A percentile compares a stretch with the other conserved stretches of the same genome.
phyloP scores from a whole-genome alignment of 2,329 filamentous ascomycete species.

The Acarospora socialis region DNA sequence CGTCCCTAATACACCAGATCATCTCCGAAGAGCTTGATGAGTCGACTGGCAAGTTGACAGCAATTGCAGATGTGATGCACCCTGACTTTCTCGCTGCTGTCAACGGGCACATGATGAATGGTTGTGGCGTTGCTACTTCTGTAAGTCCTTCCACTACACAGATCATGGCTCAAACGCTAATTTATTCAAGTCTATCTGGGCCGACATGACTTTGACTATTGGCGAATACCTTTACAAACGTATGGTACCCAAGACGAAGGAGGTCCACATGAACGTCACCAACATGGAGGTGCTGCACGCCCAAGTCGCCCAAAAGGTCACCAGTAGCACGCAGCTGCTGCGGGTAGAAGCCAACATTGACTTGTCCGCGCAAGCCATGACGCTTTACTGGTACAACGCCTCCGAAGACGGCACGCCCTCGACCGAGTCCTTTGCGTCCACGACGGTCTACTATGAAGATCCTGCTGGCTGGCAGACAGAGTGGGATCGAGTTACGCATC shows the following conservation, averaged over 20 bases:
- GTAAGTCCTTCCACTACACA: no score
- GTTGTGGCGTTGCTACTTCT: slow-evolving; percentile 51
- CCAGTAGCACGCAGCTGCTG: no score
- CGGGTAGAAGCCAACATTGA: no score
- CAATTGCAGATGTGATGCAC: slow-evolving; percentile 50
- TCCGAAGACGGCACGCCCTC: neutral
- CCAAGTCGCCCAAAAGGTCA: slow-evolving; percentile 43
- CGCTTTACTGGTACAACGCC: neutral
- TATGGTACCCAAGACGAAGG: slow-evolving; percentile 40
- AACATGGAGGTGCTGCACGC: slow-evolving; percentile 57
- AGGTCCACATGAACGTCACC: slow-evolving; percentile 48
- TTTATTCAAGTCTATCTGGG: slow-evolving; percentile 32
- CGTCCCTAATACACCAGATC: slow-evolving; percentile 31
- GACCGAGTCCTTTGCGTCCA: neutral
- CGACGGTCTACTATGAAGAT: neutral
- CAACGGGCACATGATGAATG: slow-evolving; percentile 54
- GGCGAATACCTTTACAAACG: slow-evolving; percentile 55
- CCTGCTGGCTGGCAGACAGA: neutral
- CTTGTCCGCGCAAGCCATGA: neutral
- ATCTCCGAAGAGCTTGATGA: slow-evolving; percentile 48
- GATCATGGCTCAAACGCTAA: no score
- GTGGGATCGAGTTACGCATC: slow-evolving; percentile 3
- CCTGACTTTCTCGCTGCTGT: slow-evolving; percentile 48
- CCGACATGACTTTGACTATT: slow-evolving; percentile 51
- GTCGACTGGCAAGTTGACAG: slow-evolving; percentile 35